A percentile compares a stretch with the other conserved stretches of the same genome.
Evolutionary conservation across 176 grass and related monocot genomes (phyloP).

Genomic region (Guadua angustifolia): DNA sequence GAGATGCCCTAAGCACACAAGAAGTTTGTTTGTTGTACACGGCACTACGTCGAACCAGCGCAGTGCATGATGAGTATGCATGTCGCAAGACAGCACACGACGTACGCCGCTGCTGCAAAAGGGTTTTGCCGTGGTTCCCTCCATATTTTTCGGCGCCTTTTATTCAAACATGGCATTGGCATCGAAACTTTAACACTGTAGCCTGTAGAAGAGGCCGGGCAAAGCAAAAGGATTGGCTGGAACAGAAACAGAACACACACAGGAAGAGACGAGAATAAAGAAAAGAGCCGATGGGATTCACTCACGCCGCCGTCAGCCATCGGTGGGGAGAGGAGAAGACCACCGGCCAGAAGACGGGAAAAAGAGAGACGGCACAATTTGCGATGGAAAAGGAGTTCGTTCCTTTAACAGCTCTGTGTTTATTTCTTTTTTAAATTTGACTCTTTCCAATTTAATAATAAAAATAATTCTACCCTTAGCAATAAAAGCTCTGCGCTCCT

Average conservation of each 20-base stretch:
- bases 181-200: slow-evolving; percentile 6
- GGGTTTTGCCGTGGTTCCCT: background rate
- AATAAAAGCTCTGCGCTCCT: too few species aligned
- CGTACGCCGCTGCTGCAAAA: background rate
- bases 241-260: background rate
- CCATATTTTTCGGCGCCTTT: slow-evolving; percentile 36
- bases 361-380: slow-evolving; percentile 16
- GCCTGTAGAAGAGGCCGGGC: background rate
- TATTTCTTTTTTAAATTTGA: too few species aligned
- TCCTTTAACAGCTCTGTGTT: too few species aligned
- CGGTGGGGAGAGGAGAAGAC: background rate
- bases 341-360: background rate
- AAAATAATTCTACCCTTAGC: too few species aligned
- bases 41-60: background rate
- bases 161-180: background rate
- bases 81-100: background rate
- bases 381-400: slow-evolving; percentile 24
- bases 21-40: background rate
- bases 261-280: background rate
- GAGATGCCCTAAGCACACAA: too few species aligned
- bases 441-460: too few species aligned
- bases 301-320: slow-evolving; percentile 27
- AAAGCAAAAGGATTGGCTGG: background rate
- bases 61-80: too few species aligned
- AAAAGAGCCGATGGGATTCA: background rate